Conservation (phyloP, 106 monocot species). For the Posidonia australis region DNA sequence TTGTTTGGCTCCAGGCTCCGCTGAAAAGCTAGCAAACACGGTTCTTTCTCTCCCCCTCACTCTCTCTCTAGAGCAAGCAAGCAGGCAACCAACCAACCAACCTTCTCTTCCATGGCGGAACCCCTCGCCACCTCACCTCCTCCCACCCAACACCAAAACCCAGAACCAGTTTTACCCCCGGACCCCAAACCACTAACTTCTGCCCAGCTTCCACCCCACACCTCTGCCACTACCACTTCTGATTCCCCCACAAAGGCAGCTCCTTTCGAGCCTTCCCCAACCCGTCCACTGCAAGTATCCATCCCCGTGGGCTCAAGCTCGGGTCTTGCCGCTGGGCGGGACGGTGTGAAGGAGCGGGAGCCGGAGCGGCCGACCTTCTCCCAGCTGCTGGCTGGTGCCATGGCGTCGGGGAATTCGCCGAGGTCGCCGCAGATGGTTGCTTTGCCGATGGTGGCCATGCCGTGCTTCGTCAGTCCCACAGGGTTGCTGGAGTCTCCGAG, state of each 20-base stretch:
- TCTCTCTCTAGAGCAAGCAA: too few species aligned
- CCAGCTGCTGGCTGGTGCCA: conserved; percentile 8
- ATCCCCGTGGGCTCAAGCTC: neutral
- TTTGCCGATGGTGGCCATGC: neutral
- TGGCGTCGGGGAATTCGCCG: neutral
- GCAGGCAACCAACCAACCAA: too few species aligned
- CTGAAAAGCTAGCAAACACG: too few species aligned
- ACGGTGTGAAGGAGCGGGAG: neutral
- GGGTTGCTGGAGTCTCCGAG: conserved; percentile 1
- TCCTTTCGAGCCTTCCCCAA: neutral
- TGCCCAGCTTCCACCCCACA: neutral
- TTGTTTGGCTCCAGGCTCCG: too few species aligned
- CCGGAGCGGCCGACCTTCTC: conserved; percentile 1
- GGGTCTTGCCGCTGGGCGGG: neutral
- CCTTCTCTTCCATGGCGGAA: too few species aligned
- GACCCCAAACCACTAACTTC: neutral
- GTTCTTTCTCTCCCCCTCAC: too few species aligned
- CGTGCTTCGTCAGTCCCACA: neutral
- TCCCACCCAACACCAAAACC: too few species aligned
- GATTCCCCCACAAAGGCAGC: neutral
- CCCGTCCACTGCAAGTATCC: neutral
- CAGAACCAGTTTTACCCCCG: too few species aligned
- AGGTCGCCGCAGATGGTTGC: neutral
- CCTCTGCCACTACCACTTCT: neutral
- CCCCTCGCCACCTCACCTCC: too few species aligned